Base-by-base conservation (phyloP, 108 stramenopile species). In the Mediolabrus comicus region DNA sequence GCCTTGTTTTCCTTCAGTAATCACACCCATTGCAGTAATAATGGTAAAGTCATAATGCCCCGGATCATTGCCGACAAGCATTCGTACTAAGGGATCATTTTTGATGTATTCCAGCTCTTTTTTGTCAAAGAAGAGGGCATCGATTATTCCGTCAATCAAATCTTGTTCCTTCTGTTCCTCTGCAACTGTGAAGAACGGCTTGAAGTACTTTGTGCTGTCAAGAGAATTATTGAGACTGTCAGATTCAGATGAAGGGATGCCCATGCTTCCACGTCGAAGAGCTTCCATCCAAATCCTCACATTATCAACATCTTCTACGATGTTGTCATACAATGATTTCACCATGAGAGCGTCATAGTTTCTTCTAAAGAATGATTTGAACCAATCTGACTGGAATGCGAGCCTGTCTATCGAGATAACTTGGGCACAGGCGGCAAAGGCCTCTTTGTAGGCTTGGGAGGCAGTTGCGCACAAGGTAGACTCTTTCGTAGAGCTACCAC, bases 291-390 rank as follows among this genome's bases (percentile, higher is more conserved):
- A 95, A 28, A 81, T 64, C 30, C 95, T 75, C 5, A 92, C 92
- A 25, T 80, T 77, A 67, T 95, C 95, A 29, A 92, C 86, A 71
- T 95, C 83, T 35, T 89, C 85, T 9, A 88, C 81, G 6, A 93
- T 75, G 74, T 90, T 94, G 14, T 89, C 88, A 67, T 79, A 88
- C 27, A 94, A 58, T 8, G 87, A 91, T 25, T 86, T 75, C 12
- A 94, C 85, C 92, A 93, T 93, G 34, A 95, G 67, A 0, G 92
- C 88, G 67, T 95, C 87, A 62, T 92, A 95, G 66, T 95, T 95
- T 41, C 95, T 68, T 34, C 81, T 68, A 59, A 85, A 95, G 62
- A 92, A 95, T n/a, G 71, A 29, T 46, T 85, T 77, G 76, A 95
- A 95, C 77, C 95, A 95, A 28, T 68, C 57, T 12, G 84, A 76